phyloP scores from a whole-genome alignment of 495 filamentous ascomycete genomes.

The Neurospora sp. region DNA sequence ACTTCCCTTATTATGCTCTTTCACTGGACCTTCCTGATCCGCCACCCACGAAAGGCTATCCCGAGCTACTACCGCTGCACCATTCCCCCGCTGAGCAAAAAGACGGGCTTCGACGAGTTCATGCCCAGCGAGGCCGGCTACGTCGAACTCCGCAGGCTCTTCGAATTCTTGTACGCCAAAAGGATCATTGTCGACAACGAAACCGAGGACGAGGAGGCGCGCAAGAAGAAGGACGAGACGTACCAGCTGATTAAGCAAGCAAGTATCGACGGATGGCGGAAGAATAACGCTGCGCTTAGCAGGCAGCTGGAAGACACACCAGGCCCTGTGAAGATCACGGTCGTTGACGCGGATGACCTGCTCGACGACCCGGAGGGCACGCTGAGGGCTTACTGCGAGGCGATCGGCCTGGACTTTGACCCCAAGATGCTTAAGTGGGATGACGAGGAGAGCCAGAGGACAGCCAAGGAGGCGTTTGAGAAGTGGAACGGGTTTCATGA shows the following conservation, averaged over 20 bases:
- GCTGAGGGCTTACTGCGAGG: slow-evolving; percentile 66
- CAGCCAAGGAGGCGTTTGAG: slow-evolving; percentile 63
- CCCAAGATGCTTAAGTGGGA: slow-evolving; percentile 77
- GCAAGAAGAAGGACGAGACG: slow-evolving; percentile 7
- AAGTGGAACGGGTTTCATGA: slow-evolving; percentile 98
- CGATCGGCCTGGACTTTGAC: slow-evolving; percentile 60
- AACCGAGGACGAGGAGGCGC: slow-evolving; percentile 29
- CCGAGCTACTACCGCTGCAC: slow-evolving; percentile 93
- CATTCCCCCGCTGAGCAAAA: slow-evolving; percentile 67
- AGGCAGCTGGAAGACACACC: background rate
- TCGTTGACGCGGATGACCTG: slow-evolving; percentile 93
- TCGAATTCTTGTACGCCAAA: slow-evolving; percentile 63
- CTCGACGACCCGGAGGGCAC: slow-evolving; percentile 68
- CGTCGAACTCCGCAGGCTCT: slow-evolving; percentile 68
- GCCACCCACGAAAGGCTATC: slow-evolving; percentile 76
- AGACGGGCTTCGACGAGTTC: slow-evolving; percentile 83
- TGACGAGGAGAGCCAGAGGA: slow-evolving; percentile 51
- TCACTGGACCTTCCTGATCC: slow-evolving; percentile 96
- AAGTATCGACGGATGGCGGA: too few relatives aligned
- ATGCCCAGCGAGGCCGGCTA: slow-evolving; percentile 83
- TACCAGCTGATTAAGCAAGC: too few relatives aligned
- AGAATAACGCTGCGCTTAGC: background rate
- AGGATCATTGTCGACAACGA: slow-evolving; percentile 54
- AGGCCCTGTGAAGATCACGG: slow-evolving; percentile 47
- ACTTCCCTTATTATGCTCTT: slow-evolving; percentile 55